Base-by-base conservation (phyloP, 73 alveolate genomes). In the Uronychia setigera region DNA sequence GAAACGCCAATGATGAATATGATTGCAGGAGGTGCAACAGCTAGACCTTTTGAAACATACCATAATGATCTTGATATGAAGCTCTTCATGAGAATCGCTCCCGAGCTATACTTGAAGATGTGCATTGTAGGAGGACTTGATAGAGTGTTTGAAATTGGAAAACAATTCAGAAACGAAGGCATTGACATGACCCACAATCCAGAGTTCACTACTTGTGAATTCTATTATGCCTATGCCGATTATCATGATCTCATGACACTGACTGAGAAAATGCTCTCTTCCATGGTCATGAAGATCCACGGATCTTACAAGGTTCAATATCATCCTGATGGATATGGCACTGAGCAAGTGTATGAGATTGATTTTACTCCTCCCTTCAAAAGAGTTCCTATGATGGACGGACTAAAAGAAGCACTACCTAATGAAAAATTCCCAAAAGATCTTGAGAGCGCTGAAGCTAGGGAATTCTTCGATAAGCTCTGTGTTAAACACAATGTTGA, bases 141-240 rank as follows among this genome's bases (percentile, higher is more conserved):
- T 81, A 93, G 99, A 85, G 99, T 98, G 28, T 98, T 94, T 83
- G 99, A 98, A 93, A 98, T 98, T 74, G 99, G 99, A 35, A 96
- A 98, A 85, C 97, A 97, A 89, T 98, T 98, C 91, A 97, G 99
- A 93, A 98, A 98, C 83, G 99, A 98, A 87, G 98, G 99, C 32
- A 98, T 98, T 81, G 99, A 98, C 89, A 87, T 95, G 87, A 98
- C 99, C 31, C 99, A 98, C 96, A 98, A 98, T 93, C 99, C 99
- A 31, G 99, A 98, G 92, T 98, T 98, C 94, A 98, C 99, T n/a
- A 96, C 99, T 79, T 93, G 97, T 78, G 99, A 98, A 90, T 98
- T 98, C 96, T 98, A 98, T 95, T 94, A 95, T 99, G 99, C 99
- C 83, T 98, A 98, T 82, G 99, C 99, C n/a, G 99, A 98, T 90